Evolutionary conservation across 129 eudicot species (phyloP).

Genomic region (Gnaphalium uliginosum): DNA sequence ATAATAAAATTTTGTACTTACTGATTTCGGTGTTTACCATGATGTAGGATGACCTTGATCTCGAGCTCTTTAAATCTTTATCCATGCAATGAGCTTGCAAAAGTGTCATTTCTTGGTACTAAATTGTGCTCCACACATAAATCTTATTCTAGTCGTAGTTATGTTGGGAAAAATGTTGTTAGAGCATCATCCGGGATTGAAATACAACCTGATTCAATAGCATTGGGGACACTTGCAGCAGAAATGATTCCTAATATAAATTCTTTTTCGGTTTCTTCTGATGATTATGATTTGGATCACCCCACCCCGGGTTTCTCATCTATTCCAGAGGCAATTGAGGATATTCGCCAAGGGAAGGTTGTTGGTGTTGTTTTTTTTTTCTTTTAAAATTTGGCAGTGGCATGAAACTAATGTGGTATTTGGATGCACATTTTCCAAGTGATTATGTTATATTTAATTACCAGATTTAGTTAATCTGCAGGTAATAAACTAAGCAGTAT

Average conservation of each 20-base stretch:
- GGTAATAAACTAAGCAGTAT: no score
- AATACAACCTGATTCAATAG: constrained; percentile 50
- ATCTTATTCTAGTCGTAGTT: constrained; percentile 25
- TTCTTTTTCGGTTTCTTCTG: constrained; percentile 34
- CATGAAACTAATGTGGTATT: no score
- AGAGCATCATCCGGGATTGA: constrained; percentile 37
- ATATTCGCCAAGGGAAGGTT: constrained; percentile 79
- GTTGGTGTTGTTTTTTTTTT: not conserved
- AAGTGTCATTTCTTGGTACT: constrained; percentile 41
- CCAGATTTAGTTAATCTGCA: no score
- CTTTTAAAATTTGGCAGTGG: not conserved
- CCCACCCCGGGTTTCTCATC: constrained; percentile 70
- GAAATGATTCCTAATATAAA: constrained; percentile 50
- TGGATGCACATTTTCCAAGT: no score
- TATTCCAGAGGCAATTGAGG: constrained; percentile 75
- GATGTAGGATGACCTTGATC: constrained; percentile 43
- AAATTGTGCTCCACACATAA: constrained; percentile 39
- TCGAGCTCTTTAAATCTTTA: constrained; percentile 40
- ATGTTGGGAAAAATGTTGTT: constrained; percentile 36
- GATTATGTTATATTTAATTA: no score
- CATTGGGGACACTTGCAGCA: constrained; percentile 50
- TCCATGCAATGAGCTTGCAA: constrained; percentile 37
- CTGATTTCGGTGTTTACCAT: constrained; percentile 4
- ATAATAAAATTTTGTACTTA: no score
- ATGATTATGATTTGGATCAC: constrained; percentile 61